phyloP scores from a whole-genome alignment of 2,329 filamentous ascomycete species.

The Pseudogymnoascus destructans region DNA sequence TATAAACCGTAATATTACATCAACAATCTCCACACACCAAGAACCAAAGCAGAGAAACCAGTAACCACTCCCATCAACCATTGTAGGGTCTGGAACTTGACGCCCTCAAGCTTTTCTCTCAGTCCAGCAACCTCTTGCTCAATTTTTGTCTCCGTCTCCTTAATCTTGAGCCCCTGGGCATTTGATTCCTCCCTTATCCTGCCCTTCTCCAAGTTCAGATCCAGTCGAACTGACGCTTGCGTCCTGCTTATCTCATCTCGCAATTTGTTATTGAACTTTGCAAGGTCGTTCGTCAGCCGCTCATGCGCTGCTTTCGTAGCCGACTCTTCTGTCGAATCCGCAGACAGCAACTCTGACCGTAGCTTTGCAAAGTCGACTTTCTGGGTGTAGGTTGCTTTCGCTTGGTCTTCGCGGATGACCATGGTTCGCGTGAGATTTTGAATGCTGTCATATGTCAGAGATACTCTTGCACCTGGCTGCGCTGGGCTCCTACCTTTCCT shows the following conservation, averaged over 20 bases:
- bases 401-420: conserved; percentile 89
- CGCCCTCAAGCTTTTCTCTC: conserved; percentile 83
- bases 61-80: conserved; percentile 86
- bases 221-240: conserved; percentile 80
- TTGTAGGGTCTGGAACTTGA: conserved; percentile 96
- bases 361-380: conserved; percentile 98
- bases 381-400: conserved; percentile 66
- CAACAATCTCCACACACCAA: conserved; percentile 58
- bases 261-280: conserved; percentile 78
- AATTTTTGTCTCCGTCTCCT: conserved; percentile 96
- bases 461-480: neutral
- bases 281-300: conserved; percentile 82
- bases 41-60: conserved; percentile 43
- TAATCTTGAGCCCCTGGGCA: conserved; percentile 92
- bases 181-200: conserved; percentile 93
- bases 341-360: conserved; percentile 80
- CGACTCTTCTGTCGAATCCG: conserved; percentile 81
- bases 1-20: conserved; percentile 50
- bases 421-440: conserved; percentile 96
- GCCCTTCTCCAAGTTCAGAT: conserved; percentile 93
- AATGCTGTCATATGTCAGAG: conserved; percentile 43
- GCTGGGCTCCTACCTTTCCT: conserved; percentile 54
- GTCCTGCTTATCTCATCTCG: conserved; percentile 91
- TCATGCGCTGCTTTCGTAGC: conserved; percentile 85
- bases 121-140: conserved; percentile 91